A percentile compares a stretch with the other conserved stretches of the same genome.
phyloP scores from a whole-genome alignment of 2,329 filamentous ascomycete species.

The Nemania sp. region DNA sequence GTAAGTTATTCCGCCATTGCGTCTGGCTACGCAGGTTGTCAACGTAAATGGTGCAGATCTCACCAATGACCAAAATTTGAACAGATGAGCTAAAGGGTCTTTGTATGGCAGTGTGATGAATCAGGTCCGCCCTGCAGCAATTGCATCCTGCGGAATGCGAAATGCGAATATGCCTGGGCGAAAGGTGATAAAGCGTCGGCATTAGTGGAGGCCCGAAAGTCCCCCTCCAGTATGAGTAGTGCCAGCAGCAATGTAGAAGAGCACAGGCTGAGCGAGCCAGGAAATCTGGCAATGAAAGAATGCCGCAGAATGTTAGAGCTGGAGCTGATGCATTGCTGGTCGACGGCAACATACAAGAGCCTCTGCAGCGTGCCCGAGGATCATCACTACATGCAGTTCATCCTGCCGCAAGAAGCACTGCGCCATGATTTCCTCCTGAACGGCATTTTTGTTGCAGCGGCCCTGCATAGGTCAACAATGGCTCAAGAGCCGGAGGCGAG shows the following conservation, averaged over 20 bases:
- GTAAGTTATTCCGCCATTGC: constrained; percentile 24
- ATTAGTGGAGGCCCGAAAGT: constrained; percentile 6
- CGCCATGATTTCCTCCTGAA: constrained; percentile 46
- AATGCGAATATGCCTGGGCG: constrained; percentile 34
- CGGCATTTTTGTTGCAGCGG: constrained; percentile 42
- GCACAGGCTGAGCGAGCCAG: constrained; percentile 9
- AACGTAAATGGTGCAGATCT: not conserved
- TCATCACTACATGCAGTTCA: constrained; percentile 39
- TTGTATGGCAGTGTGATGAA: constrained; percentile 33
- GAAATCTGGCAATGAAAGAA: constrained; percentile 18
- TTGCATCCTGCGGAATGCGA: constrained; percentile 35
- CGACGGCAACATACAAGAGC: constrained; percentile 48
- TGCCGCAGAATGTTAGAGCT: constrained; percentile 45
- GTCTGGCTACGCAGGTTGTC: too few relatives aligned
- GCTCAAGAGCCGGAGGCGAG: constrained; percentile 23
- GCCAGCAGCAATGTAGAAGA: constrained; percentile 11
- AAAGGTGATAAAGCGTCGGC: constrained; percentile 13
- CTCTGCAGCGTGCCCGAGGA: constrained; percentile 45
- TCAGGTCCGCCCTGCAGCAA: constrained; percentile 36
- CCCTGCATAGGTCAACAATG: constrained; percentile 40
- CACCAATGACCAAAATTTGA: constrained; percentile 1
- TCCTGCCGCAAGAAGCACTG: constrained; percentile 42
- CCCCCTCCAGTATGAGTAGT: constrained; percentile 4
- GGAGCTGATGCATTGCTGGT: constrained; percentile 56
- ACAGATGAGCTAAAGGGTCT: constrained; percentile 17